phyloP scores from a whole-genome alignment of 352 stramenopile genomes.

The Phytophthora brassicae region DNA sequence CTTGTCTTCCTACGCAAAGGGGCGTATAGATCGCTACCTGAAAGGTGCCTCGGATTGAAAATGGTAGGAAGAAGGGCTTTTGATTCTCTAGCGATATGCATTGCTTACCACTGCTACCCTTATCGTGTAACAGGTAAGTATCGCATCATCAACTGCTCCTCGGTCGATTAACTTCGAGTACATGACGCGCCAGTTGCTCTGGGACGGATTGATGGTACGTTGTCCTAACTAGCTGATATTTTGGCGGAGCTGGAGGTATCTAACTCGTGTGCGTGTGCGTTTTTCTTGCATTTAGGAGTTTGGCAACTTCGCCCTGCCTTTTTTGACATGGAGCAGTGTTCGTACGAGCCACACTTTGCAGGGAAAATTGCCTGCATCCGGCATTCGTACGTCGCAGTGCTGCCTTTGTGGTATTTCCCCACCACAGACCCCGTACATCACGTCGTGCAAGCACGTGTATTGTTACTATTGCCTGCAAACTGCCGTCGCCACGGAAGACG shows the following conservation, averaged over 20 bases:
- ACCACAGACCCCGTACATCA: slow-evolving; percentile 82
- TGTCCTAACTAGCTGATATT: neutral
- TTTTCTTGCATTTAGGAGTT: slow-evolving; percentile 56
- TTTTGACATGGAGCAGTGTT: slow-evolving; percentile 68
- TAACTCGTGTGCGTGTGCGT: slow-evolving; percentile 6
- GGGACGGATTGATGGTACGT: slow-evolving; percentile 78
- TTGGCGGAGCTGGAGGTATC: neutral
- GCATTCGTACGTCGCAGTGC: slow-evolving; percentile 43
- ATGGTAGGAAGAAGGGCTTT: slow-evolving; percentile 44
- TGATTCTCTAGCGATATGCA: neutral
- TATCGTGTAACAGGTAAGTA: slow-evolving; percentile 47
- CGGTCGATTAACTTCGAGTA: slow-evolving; percentile 87
- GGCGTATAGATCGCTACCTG: slow-evolving; percentile 67
- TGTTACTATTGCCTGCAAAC: slow-evolving; percentile 88
- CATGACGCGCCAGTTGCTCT: slow-evolving; percentile 85
- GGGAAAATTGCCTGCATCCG: slow-evolving; percentile 2
- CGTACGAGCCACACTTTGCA: slow-evolving; percentile 23
- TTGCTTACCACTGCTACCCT: neutral
- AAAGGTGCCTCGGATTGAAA: slow-evolving; percentile 70
- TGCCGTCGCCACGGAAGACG: slow-evolving; percentile 63
- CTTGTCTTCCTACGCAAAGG: slow-evolving; percentile 74
- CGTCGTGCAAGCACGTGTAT: slow-evolving; percentile 84
- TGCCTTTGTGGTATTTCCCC: slow-evolving; percentile 62
- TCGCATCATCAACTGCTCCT: slow-evolving; percentile 47
- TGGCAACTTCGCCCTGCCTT: slow-evolving; percentile 70